These are phyloP conservation scores for Tetrahymena elliotti DNA, from an alignment of 73 alveolate genomes.

Conservation along the genomic window DNA sequence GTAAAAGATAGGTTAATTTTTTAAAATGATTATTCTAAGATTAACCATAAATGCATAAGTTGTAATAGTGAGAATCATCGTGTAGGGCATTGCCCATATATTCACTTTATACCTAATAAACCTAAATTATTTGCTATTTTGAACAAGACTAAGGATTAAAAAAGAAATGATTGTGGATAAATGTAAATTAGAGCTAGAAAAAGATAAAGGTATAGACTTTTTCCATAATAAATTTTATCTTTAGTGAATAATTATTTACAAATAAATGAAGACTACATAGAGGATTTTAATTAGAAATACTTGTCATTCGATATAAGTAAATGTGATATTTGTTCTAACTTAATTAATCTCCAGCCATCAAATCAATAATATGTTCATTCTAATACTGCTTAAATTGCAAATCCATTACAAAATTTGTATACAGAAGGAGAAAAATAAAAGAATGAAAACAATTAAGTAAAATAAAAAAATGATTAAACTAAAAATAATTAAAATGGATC, in stretches of 20 bases:
- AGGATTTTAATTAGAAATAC: background rate
- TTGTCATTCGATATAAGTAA: background rate
- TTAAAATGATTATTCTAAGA: background rate
- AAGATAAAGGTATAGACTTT: background rate
- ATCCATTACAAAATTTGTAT: background rate
- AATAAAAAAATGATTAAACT: background rate
- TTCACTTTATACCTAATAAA: background rate
- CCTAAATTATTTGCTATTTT: background rate
- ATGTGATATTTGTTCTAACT: background rate
- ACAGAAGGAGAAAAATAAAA: background rate
- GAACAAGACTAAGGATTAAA: background rate
- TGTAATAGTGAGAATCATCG: background rate
- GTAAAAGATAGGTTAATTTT: background rate
- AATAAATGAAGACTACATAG: background rate
- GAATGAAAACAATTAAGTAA: background rate
- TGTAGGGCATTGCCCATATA: background rate
- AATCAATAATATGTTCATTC: background rate
- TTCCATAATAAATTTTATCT: background rate
- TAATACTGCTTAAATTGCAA: background rate
- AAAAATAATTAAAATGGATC: background rate
- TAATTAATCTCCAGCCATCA: background rate
- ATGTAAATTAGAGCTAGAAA: background rate
- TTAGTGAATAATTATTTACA: background rate
- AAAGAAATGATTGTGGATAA: background rate
- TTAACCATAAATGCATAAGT: background rate